Evolutionary conservation across 148 eudicot genomes (phyloP), one percentile per base, ranked within the genome.

Genomic region (Rheum nobile): DNA sequence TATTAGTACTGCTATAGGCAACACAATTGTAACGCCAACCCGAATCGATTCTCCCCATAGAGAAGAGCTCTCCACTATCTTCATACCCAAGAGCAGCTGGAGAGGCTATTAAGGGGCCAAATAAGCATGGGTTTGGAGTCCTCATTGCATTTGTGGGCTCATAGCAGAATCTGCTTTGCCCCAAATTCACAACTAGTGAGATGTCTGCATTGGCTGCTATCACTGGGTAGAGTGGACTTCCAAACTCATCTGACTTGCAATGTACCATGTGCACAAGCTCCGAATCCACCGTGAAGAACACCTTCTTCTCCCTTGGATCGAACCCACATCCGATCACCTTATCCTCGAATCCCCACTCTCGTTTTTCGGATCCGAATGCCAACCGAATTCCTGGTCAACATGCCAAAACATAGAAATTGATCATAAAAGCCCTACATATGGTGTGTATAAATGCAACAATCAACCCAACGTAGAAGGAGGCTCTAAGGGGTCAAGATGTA

Each of bases 41-140:
- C 0, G 86, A 71, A 73, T 94, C 91, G 3, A 94, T 80, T 75
- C 93, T 79, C 65, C 88, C 97, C 85, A 94, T 94, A 0, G 98
- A 94, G 80, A 94, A 94, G 43, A 94, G 87, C 84, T 94, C 98
- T 77, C 72, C 81, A 75, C 98, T 94, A 31, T 91, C 95, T 24
- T 91, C 97, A 37, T 84, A 83, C n/a, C 91, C 86, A 1, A 88
- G 70, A 37, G 43, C 38, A 0, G 69, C 46, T 7, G 57, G 17
- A 2, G 90, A 86, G 22, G 72, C 75, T 1, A 48, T 75, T 0
- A 75, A 71, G 6, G 87, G 85, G 24, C 86, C 81, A 5, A 84
- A 63, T 72, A 94, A 94, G 79, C 98, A 94, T 13, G 98, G 98
- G 61, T 94, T 94, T 1, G 91, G 82, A n/a, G 95, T 91, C 31